A percentile compares a stretch with the other conserved stretches of the same genome.
Evolutionary conservation across 345 rosid genomes (phyloP).

Genomic region (Crucihimalaya himalaica): DNA sequence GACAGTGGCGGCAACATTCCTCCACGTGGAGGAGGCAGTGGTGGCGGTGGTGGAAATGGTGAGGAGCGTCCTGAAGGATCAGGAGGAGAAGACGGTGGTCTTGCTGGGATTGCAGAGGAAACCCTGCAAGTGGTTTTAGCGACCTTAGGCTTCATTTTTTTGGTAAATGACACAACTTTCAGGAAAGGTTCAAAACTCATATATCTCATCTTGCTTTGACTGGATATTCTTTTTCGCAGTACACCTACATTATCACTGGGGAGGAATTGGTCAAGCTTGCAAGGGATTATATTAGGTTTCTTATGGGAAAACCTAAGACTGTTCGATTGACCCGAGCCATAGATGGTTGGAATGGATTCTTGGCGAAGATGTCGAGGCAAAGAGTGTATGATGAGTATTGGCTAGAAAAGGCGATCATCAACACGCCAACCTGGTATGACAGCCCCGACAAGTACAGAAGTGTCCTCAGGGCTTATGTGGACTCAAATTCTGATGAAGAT

Average conservation of each 20-base stretch:
- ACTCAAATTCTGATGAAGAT: constrained; percentile 34
- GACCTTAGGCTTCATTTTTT: constrained; percentile 59
- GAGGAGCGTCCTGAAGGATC: constrained; percentile 47
- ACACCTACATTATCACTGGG: constrained; percentile 63
- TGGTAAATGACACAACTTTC: constrained; percentile 45
- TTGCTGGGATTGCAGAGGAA: constrained; percentile 54
- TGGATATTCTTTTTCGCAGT: constrained; percentile 45
- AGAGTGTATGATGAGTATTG: constrained; percentile 49
- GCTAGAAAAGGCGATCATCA: constrained; percentile 69
- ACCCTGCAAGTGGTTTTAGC: constrained; percentile 68
- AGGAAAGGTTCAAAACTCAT: background rate
- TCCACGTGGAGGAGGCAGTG: constrained; percentile 48
- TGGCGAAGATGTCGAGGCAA: constrained; percentile 39
- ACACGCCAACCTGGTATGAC: constrained; percentile 70
- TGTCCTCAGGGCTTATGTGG: constrained; percentile 32
- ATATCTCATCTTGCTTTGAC: background rate
- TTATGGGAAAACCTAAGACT: constrained; percentile 54
- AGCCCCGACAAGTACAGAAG: constrained; percentile 62
- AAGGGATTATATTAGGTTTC: constrained; percentile 68
- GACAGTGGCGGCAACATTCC: constrained; percentile 52
- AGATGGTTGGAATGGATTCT: constrained; percentile 49
- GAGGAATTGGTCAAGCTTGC: constrained; percentile 67
- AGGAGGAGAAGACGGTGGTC: constrained; percentile 55
- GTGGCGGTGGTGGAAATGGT: constrained; percentile 40
- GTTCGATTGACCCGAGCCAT: constrained; percentile 59